A percentile compares a stretch with the other conserved stretches of the same genome.
phyloP scores from a whole-genome alignment of 331 rosid species.

The Ulmus americana region DNA sequence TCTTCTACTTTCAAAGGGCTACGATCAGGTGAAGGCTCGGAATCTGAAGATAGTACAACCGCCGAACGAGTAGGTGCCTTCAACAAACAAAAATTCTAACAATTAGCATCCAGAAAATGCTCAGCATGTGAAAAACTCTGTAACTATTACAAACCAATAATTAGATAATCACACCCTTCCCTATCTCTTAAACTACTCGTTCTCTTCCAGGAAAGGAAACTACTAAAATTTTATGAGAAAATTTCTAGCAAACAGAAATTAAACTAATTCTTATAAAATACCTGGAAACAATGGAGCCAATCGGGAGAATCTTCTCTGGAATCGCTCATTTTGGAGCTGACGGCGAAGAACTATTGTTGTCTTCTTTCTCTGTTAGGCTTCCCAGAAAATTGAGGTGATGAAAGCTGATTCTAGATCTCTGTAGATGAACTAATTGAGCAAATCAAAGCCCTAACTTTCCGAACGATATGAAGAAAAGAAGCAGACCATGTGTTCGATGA shows the following conservation, averaged over 20 bases:
- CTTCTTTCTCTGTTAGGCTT: background rate
- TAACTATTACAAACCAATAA: background rate
- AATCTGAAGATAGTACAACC: constrained; percentile 51
- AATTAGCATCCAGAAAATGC: constrained; percentile 14
- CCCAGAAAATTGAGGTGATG: background rate
- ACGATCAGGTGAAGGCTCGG: constrained; percentile 39
- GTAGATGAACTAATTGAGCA: background rate
- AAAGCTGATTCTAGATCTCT: background rate
- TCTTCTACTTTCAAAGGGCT: constrained; percentile 26
- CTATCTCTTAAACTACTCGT: too few relatives aligned
- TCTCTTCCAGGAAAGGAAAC: too few relatives aligned
- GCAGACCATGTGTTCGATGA: background rate
- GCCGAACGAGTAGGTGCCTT: constrained; percentile 51
- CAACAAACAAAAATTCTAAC: constrained; percentile 17
- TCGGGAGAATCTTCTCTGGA: constrained; percentile 76
- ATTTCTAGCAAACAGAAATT: background rate
- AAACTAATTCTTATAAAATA: constrained; percentile 3
- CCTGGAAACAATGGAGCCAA: constrained; percentile 75
- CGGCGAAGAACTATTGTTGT: background rate
- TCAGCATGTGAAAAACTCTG: background rate
- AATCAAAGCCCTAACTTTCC: background rate
- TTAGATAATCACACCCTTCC: background rate
- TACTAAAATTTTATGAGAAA: too few relatives aligned
- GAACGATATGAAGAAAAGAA: background rate
- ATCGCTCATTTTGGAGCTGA: constrained; percentile 37